Percentiles rank a stretch among this genome's conserved stretches.
Evolutionary conservation across 179 eudicot species (phyloP).

Genomic region (Beta lomatogona): DNA sequence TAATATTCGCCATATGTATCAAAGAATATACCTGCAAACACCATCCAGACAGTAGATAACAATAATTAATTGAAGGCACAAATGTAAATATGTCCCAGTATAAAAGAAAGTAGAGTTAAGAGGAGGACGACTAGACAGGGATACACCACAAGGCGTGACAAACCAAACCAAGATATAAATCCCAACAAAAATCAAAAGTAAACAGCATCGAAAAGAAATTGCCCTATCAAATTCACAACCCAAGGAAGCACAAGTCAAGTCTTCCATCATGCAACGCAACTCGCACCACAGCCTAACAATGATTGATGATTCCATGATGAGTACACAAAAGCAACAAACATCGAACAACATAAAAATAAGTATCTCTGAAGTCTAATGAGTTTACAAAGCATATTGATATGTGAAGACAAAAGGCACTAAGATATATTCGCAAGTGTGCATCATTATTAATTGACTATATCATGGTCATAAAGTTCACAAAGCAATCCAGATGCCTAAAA

Average conservation of each 20-base stretch:
- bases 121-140: not conserved
- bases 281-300: not conserved
- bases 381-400: not conserved
- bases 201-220: not conserved
- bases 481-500: not conserved
- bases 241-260: not conserved
- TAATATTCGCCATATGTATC: slow-evolving; percentile 96
- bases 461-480: not conserved
- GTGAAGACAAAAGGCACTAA: not conserved
- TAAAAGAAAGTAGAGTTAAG: not conserved
- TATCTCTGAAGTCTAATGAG: not conserved
- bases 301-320: not conserved
- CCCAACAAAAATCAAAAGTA: not conserved
- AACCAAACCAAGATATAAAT: not conserved
- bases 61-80: not conserved
- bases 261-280: slow-evolving; percentile 7
- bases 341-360: not conserved
- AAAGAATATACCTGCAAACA: slow-evolving; percentile 72
- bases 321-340: not conserved
- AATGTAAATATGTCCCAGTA: not conserved
- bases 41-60: not conserved
- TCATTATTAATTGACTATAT: not conserved
- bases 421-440: not conserved
- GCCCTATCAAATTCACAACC: not conserved
- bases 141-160: not conserved